Conservation (phyloP, 1,284 basidiomycete species). For the Erythrobasidium hasegawianum region DNA sequence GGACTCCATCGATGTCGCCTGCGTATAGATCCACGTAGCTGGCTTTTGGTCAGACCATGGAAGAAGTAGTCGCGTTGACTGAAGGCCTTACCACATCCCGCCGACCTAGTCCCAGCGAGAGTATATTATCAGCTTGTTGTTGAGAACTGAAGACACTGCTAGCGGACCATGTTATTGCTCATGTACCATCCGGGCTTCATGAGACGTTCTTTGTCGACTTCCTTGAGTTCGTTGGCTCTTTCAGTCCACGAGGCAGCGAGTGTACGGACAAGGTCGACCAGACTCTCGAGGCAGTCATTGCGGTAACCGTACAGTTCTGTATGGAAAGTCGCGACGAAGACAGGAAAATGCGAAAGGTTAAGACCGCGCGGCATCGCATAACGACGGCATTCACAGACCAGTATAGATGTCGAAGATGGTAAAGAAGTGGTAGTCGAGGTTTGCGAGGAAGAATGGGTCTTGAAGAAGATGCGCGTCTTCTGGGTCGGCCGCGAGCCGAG, state of each 20-base stretch:
- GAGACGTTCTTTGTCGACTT: constrained; percentile 12
- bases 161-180: constrained; percentile 26
- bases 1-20: constrained; percentile 23
- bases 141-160: no score
- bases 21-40: constrained; percentile 40
- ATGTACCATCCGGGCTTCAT: constrained; percentile 29
- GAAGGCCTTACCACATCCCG: constrained; percentile 12
- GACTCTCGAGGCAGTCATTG: constrained; percentile 28
- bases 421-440: constrained; percentile 28
- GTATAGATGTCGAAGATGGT: constrained; percentile 13
- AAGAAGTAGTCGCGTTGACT: not conserved
- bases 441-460: constrained; percentile 32
- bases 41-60: not conserved
- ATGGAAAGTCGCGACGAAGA: no score
- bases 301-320: constrained; percentile 27
- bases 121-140: no score
- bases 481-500: constrained; percentile 11
- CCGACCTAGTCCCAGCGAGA: constrained; percentile 14
- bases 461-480: constrained; percentile 15
- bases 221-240: constrained; percentile 18
- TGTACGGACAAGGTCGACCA: constrained; percentile 12
- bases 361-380: not conserved
- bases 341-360: no score
- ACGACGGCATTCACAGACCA: not conserved
- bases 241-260: constrained; percentile 20